Percentiles rank a stretch among this genome's conserved stretches.
These are phyloP conservation scores for Boechera stricta DNA, from an alignment of 345 rosid species.

Conservation along the genomic window DNA sequence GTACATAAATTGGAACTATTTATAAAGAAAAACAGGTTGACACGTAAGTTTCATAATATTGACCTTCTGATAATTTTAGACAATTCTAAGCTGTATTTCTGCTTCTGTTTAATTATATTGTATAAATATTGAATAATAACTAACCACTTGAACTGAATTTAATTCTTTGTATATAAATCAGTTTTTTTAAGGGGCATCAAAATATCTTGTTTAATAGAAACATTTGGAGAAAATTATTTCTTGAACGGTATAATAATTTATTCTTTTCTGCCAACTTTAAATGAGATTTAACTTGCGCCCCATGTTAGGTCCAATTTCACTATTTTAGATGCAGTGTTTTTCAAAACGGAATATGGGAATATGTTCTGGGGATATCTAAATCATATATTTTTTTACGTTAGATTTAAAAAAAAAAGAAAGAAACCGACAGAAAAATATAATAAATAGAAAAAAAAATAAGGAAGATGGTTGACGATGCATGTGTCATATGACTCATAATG, in stretches of 20 bases:
- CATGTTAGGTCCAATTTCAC: slow-evolving; percentile 32
- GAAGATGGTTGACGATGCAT: slow-evolving; percentile 37
- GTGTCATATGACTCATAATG: slow-evolving; percentile 45
- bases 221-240: background rate
- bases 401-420: too few relatives aligned
- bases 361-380: background rate
- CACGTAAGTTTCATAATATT: too few relatives aligned
- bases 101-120: background rate
- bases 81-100: background rate
- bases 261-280: background rate
- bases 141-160: background rate
- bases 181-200: background rate
- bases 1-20: too few relatives aligned
- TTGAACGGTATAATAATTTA: background rate
- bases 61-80: background rate
- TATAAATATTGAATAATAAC: background rate
- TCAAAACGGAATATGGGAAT: slow-evolving; percentile 17
- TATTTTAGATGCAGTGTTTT: slow-evolving; percentile 6
- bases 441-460: slow-evolving; percentile 15
- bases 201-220: background rate
- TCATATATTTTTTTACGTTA: background rate
- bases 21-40: too few relatives aligned
- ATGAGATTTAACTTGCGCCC: background rate
- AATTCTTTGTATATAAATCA: background rate
- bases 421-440: slow-evolving; percentile 19